Evolutionary conservation across 164 flowering plant genomes (phyloP), one percentile per base, ranked within the genome.

Genomic region (Stephania cephalantha): DNA sequence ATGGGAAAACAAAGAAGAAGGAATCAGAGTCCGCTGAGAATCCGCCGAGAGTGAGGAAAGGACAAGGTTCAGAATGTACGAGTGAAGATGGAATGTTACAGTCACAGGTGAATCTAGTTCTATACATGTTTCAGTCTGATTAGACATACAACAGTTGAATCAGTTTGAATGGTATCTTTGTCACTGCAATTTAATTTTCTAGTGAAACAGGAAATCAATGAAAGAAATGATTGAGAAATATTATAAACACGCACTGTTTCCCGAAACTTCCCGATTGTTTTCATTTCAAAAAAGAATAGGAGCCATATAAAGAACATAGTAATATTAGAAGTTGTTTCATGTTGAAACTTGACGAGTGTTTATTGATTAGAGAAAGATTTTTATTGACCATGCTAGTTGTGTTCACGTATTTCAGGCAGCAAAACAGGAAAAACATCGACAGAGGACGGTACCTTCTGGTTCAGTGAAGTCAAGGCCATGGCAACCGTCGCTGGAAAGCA

Each of bases 401-500:
- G n/a, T 58, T 58, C 22, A 9, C 64, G 17, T n/a, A 58, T 71
- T 76, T 71, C 78, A 76, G 78, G 71, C 45, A 76, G 50, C 46
- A 22, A 75, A 52, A 55, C 77, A 85, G 30, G 95, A 91, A 74
- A 87, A 81, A 78, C 83, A 84, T 30, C 73, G 86, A 71, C 81
- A 85, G 30, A 86, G 82, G 77, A 75, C 86, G 61, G 20, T 84
- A 66, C 80, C 75, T 69, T 61, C 85, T 5, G 77, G 85, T 9
- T 65, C 74, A 52, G 53, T 83, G 58, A 90, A 79, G 83, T 75
- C 90, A 77, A 87, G 84, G 79, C 76, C 80, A 61, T 96, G 99
- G 99, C 94, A 90, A 9, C 99, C 99, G 8, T 88, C 95, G 6
- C 76, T 96, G 65, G 82, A 85, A 25, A 92, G 97, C 90, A 96